Evolutionary conservation across 148 eudicot genomes (phyloP).

Genomic region (Salicornia ramosissima): DNA sequence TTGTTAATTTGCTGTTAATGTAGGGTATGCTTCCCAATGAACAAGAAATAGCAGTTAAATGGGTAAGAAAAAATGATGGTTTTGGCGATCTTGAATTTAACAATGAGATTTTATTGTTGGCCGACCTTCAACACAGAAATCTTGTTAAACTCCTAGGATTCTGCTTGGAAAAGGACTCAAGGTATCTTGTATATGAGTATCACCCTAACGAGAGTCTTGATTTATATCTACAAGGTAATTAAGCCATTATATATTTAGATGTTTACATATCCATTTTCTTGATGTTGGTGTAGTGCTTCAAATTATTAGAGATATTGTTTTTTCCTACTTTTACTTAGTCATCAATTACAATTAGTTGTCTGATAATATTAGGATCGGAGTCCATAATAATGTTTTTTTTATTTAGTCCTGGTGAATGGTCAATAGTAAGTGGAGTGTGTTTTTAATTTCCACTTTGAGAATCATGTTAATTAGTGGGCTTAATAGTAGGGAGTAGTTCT

Average conservation of each 20-base stretch:
- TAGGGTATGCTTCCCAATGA: constrained; percentile 15
- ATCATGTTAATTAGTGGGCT: too few species aligned
- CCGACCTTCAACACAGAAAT: constrained; percentile 46
- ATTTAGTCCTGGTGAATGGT: too few species aligned
- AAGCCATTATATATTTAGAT: background rate
- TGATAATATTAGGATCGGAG: too few species aligned
- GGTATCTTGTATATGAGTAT: constrained; percentile 40
- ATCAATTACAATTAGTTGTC: too few species aligned
- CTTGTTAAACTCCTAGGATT: constrained; percentile 37
- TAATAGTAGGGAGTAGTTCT: too few species aligned
- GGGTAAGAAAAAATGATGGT: background rate
- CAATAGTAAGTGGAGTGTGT: too few species aligned
- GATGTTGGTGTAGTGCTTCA: too few species aligned
- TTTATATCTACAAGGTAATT: constrained; percentile 21
- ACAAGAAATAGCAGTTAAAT: constrained; percentile 23
- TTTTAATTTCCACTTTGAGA: too few species aligned
- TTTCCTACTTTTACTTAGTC: too few species aligned
- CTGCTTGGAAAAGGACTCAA: constrained; percentile 26
- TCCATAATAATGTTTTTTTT: too few species aligned
- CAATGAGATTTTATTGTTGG: constrained; percentile 29
- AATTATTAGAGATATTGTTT: too few species aligned
- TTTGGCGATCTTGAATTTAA: constrained; percentile 9
- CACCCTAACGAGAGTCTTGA: constrained; percentile 41
- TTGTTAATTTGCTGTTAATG: background rate
- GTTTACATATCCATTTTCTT: background rate